Conservation (phyloP, 345 rosid genomes). For the Arabis hirsuta region DNA sequence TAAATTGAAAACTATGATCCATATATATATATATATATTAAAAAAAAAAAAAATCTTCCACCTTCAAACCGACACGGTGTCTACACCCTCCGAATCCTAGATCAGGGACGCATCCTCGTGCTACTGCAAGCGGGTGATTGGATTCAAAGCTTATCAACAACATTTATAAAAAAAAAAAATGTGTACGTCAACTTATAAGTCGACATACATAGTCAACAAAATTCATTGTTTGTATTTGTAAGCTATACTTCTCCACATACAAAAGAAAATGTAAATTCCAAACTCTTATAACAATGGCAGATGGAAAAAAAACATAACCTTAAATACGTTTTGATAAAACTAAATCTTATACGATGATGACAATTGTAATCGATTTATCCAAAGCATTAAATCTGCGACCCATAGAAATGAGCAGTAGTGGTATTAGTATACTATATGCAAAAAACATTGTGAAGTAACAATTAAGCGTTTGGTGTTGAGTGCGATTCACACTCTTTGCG, state of each 20-base stretch:
- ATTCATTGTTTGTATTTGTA: neutral
- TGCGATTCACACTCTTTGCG: slow-evolving; percentile 44
- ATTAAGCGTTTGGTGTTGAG: slow-evolving; percentile 36
- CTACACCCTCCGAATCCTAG: no score
- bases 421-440: slow-evolving; percentile 1
- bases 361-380: neutral
- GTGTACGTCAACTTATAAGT: neutral
- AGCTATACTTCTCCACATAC: neutral
- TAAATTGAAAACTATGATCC: no score
- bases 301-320: neutral
- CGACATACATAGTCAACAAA: neutral
- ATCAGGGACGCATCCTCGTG: no score
- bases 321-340: neutral
- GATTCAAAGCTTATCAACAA: no score
- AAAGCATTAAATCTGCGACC: slow-evolving; percentile 6
- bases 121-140: no score
- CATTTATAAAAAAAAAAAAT: neutral
- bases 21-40: no score
- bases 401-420: slow-evolving; percentile 13
- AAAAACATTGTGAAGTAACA: slow-evolving; percentile 35
- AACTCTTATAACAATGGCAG: neutral
- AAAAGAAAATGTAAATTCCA: neutral
- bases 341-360: neutral
- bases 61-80: no score
- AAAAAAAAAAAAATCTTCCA: no score